Conservation (phyloP, 2,329 filamentous ascomycete genomes). For the Tolypocladium paradoxum region DNA sequence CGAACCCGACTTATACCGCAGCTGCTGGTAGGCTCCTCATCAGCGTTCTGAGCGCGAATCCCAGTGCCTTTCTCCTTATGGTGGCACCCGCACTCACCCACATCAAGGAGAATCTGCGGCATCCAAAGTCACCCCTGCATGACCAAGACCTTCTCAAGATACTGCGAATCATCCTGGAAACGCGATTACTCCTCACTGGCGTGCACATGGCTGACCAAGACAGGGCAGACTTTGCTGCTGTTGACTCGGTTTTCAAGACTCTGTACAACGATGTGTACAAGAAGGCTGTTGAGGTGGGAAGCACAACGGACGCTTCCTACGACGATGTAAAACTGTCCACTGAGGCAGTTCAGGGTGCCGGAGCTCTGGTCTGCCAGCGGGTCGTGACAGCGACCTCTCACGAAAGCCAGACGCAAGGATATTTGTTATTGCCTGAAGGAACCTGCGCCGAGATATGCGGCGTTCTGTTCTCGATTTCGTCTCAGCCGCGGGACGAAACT, state of each 20-base stretch:
- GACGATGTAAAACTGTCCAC: constrained; percentile 31
- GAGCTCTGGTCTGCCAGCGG: constrained; percentile 32
- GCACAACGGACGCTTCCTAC: constrained; percentile 15
- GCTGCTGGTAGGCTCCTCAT: constrained; percentile 41
- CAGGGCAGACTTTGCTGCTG: constrained; percentile 23
- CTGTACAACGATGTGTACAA: constrained; percentile 34
- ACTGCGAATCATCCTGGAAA: constrained; percentile 38
- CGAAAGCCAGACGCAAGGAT: constrained; percentile 3
- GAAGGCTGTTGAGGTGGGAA: constrained; percentile 20
- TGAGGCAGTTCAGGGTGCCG: constrained; percentile 34
- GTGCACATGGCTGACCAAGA: constrained; percentile 22
- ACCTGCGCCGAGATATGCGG: constrained; percentile 28
- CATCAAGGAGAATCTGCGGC: constrained; percentile 38
- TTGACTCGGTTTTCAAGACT: constrained; percentile 25
- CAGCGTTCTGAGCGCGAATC: constrained; percentile 37
- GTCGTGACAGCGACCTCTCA: background rate
- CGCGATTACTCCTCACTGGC: constrained; percentile 28
- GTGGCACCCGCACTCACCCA: constrained; percentile 35
- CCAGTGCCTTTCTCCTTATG: constrained; percentile 36
- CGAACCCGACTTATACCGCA: constrained; percentile 40
- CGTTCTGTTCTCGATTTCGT: constrained; percentile 19
- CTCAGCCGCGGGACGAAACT: constrained; percentile 10
- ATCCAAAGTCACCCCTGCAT: constrained; percentile 38
- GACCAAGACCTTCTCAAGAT: constrained; percentile 41
- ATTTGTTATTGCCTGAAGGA: constrained; percentile 21